Evolutionary conservation across 2,329 filamentous ascomycete genomes (phyloP), one percentile per base, ranked within the genome.

Genomic region (Beauveria medogensis): DNA sequence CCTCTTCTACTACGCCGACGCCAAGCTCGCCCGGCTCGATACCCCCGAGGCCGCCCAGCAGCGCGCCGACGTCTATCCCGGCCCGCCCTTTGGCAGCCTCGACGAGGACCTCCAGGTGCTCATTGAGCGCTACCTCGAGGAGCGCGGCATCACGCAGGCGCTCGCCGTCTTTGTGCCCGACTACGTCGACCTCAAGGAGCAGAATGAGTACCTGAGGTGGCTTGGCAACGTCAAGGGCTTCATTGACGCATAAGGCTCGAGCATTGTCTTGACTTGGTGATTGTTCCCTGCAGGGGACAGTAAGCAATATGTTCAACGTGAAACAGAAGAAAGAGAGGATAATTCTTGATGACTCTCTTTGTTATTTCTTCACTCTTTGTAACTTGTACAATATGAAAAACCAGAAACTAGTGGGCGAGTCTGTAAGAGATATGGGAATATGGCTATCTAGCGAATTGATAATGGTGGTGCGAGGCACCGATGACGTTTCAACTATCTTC

Each of bases 161-260:
- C 83, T 99, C 69, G 93, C 92, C 59, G 79, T 92, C 67, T 97
- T 97, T 75, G 88, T 96, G 50, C 91, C 92, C 43, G 92, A 97
- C 74, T 99, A 96, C 79, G 92, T 97, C 71, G 92, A 97, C 73
- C 85, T 90, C 77, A 99, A 99, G 87, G 94, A 99, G 85, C 93
- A 97, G 85, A 89, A 87, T 78, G 94, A 99, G 82, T 99, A 99
- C 76, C 79, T 95, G 64, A 79, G 83, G 66, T 99, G 95, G 94
- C 80, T 99, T 74, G 83, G 86, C 75, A 90, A 89, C 72, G 83
- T 97, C 76, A 94, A 93, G 85, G 79, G 77, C 65, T 97, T 97
- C 72, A 80, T 97, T 67, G 88, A 90, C 72, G 86, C 86, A 63
- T 91, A 79, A 74, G 26, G 12, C 4, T 8, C 28, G n/a, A 26